Base-by-base conservation (phyloP, 2,329 filamentous ascomycete species). In the Aspergillus oerlinghausenensis region DNA sequence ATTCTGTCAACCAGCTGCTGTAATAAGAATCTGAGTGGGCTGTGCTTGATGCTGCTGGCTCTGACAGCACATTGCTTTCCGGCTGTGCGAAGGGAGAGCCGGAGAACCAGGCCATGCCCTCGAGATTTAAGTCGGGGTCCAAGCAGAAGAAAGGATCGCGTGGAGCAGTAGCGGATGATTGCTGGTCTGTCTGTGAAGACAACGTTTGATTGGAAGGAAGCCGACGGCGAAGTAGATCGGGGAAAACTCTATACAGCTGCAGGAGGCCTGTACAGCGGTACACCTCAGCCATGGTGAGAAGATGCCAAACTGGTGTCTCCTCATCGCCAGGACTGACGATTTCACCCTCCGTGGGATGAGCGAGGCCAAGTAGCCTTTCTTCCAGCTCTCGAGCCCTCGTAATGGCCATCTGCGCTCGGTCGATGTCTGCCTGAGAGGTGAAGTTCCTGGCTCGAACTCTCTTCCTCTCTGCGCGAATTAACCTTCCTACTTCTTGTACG, bases 221-320 rank as follows among this genome's bases (percentile, higher is more conserved):
- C 48, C 79, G 75, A 35, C 73, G 74, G n/a, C 72, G 73, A 1
- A 82, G 70, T 38, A 81, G 70, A 29, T 80, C 77, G 2, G 82
- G 81, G 55, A 83, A 83, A 29, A 79, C 77, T 25, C 79, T 77
- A 63, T 84, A 84, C 21, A 84, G 65, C 60, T 84, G 80, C 49
- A 84, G 70, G 3, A 84, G 73, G 1, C 80, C 82, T 2, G 79
- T 75, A 53, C 77, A 79, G 35, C 81, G 78, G 58, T 82, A 82
- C 1, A 79, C 77, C 60, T 83, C 79, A 1, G 81, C 81, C 60
- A 82, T 75, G 7, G 77, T 75, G 38, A 83, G 72, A 42, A 84
- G 77, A 62, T 84, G 79, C 68, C 76, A 75, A 52, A 81, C 78
- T 2, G 80, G 76, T 0, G 82, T 84, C 52, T 79, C 76, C 50